Conservation (phyloP, 2,329 filamentous ascomycete genomes). For the Aaosphaeria arxii region DNA sequence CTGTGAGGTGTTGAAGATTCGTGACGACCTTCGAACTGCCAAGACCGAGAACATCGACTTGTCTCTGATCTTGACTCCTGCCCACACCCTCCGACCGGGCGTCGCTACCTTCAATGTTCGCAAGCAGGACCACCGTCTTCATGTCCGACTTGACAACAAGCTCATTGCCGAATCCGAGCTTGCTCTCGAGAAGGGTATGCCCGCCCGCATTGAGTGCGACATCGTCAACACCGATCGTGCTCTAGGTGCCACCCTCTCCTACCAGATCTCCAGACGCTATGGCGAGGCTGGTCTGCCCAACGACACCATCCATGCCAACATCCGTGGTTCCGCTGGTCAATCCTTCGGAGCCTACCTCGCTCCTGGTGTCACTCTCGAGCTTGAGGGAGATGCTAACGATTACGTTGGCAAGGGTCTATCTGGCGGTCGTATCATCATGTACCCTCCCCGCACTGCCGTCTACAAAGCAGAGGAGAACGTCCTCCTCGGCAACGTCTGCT, state of each 20-base stretch:
- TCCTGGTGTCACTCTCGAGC: conserved; percentile 87
- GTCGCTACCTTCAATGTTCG: conserved; percentile 97
- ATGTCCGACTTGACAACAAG: conserved; percentile 94
- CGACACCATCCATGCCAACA: conserved; percentile 94
- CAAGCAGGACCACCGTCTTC: conserved; percentile 94
- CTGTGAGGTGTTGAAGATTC: conserved; percentile 79
- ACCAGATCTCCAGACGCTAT: conserved; percentile 91
- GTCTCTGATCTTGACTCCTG: conserved; percentile 87
- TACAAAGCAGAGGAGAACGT: conserved; percentile 98
- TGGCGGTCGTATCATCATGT: conserved; percentile 88
- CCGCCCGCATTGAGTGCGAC: conserved; percentile 90
- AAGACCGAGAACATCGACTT: conserved; percentile 94
- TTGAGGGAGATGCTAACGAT: conserved; percentile 94
- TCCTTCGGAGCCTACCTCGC: conserved; percentile 95
- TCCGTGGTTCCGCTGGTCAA: conserved; percentile 93
- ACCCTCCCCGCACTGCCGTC: conserved; percentile 82
- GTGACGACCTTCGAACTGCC: conserved; percentile 80
- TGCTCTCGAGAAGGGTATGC: conserved; percentile 89
- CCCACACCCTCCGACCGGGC: conserved; percentile 90
- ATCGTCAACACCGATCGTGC: conserved; percentile 96
- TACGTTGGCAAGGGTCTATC: conserved; percentile 96
- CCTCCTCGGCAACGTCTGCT: conserved; percentile 87
- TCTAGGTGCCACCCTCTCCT: conserved; percentile 89
- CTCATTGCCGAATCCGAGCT: conserved; percentile 93
- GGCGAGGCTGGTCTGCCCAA: conserved; percentile 84